Conservation (phyloP, 495 filamentous ascomycete species). For the Pseudomonodictys pantanalensis region DNA sequence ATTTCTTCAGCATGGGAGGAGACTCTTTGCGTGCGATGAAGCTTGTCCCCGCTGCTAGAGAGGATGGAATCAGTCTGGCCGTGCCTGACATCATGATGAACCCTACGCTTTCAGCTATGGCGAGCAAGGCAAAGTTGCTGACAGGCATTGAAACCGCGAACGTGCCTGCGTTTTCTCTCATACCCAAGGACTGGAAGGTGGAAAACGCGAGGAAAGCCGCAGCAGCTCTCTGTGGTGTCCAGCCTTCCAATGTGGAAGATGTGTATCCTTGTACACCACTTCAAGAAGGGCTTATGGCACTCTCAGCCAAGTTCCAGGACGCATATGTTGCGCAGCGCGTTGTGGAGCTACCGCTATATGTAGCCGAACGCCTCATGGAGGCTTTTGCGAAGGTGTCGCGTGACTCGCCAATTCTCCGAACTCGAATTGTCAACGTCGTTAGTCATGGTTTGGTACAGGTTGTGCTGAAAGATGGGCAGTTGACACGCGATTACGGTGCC, state of each 20-base stretch:
- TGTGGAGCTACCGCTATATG: slow-evolving; percentile 14
- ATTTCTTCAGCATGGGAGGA: slow-evolving; percentile 37
- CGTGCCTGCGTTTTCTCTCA: slow-evolving; percentile 28
- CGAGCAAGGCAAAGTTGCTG: slow-evolving; percentile 24
- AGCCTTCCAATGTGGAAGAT: slow-evolving; percentile 10
- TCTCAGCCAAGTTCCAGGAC: slow-evolving; percentile 29
- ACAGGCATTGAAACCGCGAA: neutral
- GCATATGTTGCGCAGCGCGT: slow-evolving; percentile 32
- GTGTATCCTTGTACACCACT: slow-evolving; percentile 27
- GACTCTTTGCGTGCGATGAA: slow-evolving; percentile 37
- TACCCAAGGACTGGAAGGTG: slow-evolving; percentile 9
- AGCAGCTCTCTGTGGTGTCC: slow-evolving; percentile 10
- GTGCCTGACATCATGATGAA: slow-evolving; percentile 52
- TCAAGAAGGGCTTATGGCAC: slow-evolving; percentile 31
- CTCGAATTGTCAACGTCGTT: slow-evolving; percentile 56
- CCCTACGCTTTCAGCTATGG: slow-evolving; percentile 51
- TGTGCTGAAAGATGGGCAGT: slow-evolving; percentile 48
- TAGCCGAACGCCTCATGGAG: neutral
- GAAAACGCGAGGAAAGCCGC: slow-evolving; percentile 13
- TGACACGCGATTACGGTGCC: slow-evolving; percentile 47
- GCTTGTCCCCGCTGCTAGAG: slow-evolving; percentile 30
- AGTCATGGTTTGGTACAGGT: slow-evolving; percentile 57
- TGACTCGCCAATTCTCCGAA: slow-evolving; percentile 56
- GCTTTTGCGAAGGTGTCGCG: slow-evolving; percentile 51
- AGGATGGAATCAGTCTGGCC: slow-evolving; percentile 36